Percentiles rank a stretch among this genome's conserved stretches.
phyloP scores from a whole-genome alignment of 805 yeast species.

The Tetrapisispora nanseiensis region DNA sequence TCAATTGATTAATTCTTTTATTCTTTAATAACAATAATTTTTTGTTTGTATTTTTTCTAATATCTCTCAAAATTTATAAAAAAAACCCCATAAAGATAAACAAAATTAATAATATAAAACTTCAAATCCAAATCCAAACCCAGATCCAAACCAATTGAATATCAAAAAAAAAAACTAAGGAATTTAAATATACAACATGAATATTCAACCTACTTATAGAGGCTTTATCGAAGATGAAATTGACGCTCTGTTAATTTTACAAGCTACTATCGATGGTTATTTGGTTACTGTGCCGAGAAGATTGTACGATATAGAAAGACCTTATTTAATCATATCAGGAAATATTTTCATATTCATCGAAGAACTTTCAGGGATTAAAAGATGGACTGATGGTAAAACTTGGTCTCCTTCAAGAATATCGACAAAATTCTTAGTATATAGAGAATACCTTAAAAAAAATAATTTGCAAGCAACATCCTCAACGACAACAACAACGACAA shows the following conservation, averaged over 20 bases:
- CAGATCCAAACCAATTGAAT: too few relatives aligned
- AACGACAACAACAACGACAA: not conserved
- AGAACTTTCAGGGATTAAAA: constrained; percentile 68
- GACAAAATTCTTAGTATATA: constrained; percentile 75
- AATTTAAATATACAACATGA: constrained; percentile 14
- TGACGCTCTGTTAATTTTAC: constrained; percentile 75
- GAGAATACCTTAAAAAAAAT: constrained; percentile 37
- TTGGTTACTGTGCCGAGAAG: constrained; percentile 61
- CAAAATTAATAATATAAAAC: too few relatives aligned
- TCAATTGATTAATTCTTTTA: too few relatives aligned
- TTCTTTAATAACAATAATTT: too few relatives aligned
- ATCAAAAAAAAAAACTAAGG: too few relatives aligned
- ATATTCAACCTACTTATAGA: constrained; percentile 46
- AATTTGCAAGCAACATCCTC: not conserved
- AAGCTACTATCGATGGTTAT: constrained; percentile 58
- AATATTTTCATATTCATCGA: constrained; percentile 79
- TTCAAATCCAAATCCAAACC: too few relatives aligned
- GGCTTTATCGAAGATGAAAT: constrained; percentile 76
- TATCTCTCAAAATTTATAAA: too few relatives aligned
- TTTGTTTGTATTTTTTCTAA: too few relatives aligned
- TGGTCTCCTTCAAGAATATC: constrained; percentile 90
- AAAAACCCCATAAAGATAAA: too few relatives aligned
- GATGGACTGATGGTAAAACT: constrained; percentile 95
- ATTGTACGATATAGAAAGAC: constrained; percentile 72
- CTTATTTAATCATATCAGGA: constrained; percentile 59